Percentiles rank a stretch among this genome's conserved stretches.
These are phyloP conservation scores for Ganoderma meredithae DNA, from an alignment of 1,284 basidiomycete species.

Conservation along the genomic window DNA sequence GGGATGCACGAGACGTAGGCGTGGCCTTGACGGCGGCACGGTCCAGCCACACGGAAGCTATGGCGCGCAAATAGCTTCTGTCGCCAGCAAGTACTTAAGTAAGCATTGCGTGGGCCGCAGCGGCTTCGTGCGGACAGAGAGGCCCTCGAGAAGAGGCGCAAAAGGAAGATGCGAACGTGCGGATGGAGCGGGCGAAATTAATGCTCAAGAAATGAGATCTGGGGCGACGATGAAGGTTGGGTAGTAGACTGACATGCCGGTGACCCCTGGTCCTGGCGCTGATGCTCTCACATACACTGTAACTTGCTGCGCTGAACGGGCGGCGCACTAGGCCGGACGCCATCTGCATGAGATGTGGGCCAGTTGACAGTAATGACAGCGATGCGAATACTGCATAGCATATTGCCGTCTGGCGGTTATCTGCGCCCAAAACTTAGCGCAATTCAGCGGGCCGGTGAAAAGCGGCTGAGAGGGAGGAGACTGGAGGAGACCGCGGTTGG, in stretches of 20 bases:
- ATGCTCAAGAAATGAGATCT: slow-evolving; percentile 24
- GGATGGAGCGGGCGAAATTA: background rate
- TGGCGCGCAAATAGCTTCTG: background rate
- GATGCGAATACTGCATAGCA: slow-evolving; percentile 5
- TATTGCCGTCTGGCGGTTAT: background rate
- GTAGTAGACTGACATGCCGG: slow-evolving; percentile 3
- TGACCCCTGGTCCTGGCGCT: slow-evolving; percentile 12
- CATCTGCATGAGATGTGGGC: slow-evolving; percentile 2
- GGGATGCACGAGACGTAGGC: background rate
- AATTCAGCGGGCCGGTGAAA: slow-evolving; percentile 28
- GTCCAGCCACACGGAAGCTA: slow-evolving; percentile 5
- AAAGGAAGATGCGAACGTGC: slow-evolving; percentile 12
- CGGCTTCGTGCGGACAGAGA: background rate
- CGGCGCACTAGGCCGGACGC: background rate
- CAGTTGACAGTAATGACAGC: background rate
- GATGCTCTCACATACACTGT: slow-evolving; percentile 8
- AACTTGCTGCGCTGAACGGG: background rate
- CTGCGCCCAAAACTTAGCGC: slow-evolving; percentile 14
- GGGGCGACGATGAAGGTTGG: slow-evolving; percentile 23
- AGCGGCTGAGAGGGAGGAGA: slow-evolving; percentile 5
- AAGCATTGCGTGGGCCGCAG: background rate
- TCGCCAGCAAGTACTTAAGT: slow-evolving; percentile 1
- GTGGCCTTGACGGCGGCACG: background rate
- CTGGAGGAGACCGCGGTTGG: slow-evolving; percentile 16
- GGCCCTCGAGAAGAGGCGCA: background rate